Percentiles rank a stretch among this genome's conserved stretches.
phyloP scores from a whole-genome alignment of 2,329 filamentous ascomycete species.

The Madurella mycetomatis region DNA sequence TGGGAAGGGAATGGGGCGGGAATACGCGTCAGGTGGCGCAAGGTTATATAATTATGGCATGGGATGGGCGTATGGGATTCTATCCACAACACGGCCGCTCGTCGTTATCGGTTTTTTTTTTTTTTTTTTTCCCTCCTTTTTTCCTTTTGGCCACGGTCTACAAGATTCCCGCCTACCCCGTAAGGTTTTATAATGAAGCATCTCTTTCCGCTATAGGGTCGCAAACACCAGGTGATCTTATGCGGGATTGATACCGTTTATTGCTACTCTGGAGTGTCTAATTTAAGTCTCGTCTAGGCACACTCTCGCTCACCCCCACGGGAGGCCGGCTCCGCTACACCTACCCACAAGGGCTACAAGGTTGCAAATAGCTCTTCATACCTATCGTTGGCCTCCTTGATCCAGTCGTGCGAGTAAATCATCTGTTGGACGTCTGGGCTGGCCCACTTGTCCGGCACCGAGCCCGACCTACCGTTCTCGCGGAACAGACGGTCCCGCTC shows the following conservation, averaged over 20 bases:
- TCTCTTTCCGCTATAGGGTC: constrained; percentile 2
- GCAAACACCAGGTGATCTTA: not conserved
- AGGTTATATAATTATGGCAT: not conserved
- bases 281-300: not conserved
- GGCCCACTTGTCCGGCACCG: constrained; percentile 64
- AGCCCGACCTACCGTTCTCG: constrained; percentile 43
- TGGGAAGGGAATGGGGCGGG: not conserved
- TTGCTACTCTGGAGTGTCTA: not conserved
- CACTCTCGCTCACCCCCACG: not conserved
- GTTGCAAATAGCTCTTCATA: constrained; percentile 46
- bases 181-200: constrained; percentile 5
- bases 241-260: not conserved
- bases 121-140: not conserved
- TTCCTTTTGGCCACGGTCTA: not conserved
- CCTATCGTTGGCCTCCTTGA: constrained; percentile 47
- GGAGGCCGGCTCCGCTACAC: not conserved
- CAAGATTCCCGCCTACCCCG: not conserved
- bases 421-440: constrained; percentile 64
- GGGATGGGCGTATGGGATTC: not conserved
- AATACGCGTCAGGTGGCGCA: not conserved
- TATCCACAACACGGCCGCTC: not conserved
- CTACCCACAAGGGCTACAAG: constrained; percentile 11
- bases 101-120: not conserved
- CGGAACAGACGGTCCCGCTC: constrained; percentile 55
- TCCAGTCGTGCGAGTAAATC: constrained; percentile 62